Conservation (phyloP, 2,329 filamentous ascomycete species). For the Sarocladium strictum region DNA sequence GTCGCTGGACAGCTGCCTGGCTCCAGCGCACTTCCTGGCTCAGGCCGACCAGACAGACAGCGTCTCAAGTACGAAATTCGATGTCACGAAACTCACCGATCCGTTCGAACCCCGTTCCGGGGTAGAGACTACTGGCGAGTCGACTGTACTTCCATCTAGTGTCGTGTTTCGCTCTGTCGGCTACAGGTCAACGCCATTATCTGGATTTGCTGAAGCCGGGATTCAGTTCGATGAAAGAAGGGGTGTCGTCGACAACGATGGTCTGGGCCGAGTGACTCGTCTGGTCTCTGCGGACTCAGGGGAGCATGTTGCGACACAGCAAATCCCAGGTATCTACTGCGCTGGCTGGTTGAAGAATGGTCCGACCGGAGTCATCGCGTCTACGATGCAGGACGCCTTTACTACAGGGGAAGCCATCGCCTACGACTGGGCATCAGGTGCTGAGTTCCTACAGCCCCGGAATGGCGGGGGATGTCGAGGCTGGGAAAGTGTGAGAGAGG, state of each 20-base stretch:
- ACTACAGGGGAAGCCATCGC: slow-evolving; percentile 77
- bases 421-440: slow-evolving; percentile 60
- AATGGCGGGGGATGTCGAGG: slow-evolving; percentile 35
- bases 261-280: slow-evolving; percentile 61
- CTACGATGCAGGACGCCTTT: slow-evolving; percentile 94
- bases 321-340: slow-evolving; percentile 71
- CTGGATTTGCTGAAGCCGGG: slow-evolving; percentile 66
- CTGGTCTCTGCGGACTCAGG: slow-evolving; percentile 23
- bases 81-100: slow-evolving; percentile 50
- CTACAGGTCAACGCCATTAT: slow-evolving; percentile 75
- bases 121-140: slow-evolving; percentile 42
- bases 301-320: slow-evolving; percentile 32
- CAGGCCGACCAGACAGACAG: slow-evolving; percentile 34
- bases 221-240: slow-evolving; percentile 70
- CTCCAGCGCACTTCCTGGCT: slow-evolving; percentile 63
- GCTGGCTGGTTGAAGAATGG: slow-evolving; percentile 96
- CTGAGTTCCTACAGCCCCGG: slow-evolving; percentile 30
- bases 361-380: slow-evolving; percentile 91
- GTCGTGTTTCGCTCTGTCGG: slow-evolving; percentile 91
- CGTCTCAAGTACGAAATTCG: slow-evolving; percentile 64
- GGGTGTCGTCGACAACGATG: slow-evolving; percentile 80
- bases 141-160: slow-evolving; percentile 53
- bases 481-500: slow-evolving; percentile 69
- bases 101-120: slow-evolving; percentile 47
- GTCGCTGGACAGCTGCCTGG: slow-evolving; percentile 81